These are phyloP conservation scores for Umbilicus rupestris DNA, from an alignment of 164 flowering plant species.

Conservation along the genomic window DNA sequence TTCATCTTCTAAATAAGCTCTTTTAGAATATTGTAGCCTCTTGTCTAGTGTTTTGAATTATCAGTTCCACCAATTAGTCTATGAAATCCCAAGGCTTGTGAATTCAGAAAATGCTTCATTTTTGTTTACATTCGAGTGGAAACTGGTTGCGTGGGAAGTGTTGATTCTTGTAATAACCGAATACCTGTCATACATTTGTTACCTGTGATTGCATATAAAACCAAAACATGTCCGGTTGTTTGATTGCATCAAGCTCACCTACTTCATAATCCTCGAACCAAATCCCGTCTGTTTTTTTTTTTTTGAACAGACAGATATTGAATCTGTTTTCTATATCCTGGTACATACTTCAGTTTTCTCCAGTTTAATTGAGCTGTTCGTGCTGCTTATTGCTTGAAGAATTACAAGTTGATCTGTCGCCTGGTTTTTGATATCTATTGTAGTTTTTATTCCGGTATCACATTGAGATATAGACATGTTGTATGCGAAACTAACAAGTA, in stretches of 20 bases:
- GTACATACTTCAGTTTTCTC: too few species aligned
- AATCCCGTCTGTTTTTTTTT: neutral
- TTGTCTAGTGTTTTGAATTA: too few species aligned
- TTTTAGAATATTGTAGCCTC: too few species aligned
- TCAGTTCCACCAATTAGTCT: too few species aligned
- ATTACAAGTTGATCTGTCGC: neutral
- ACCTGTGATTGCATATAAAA: neutral
- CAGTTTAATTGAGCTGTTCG: too few species aligned
- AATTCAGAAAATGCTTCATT: neutral
- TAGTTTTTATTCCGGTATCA: too few species aligned
- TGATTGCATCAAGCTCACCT: neutral
- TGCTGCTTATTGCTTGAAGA: neutral
- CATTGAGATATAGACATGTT: neutral
- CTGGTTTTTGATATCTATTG: too few species aligned
- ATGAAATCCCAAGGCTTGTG: too few species aligned
- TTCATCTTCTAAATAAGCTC: constrained; percentile 5
- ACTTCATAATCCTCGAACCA: neutral
- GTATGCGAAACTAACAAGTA: too few species aligned
- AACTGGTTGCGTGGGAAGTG: neutral
- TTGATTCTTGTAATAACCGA: neutral
- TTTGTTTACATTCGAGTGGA: neutral
- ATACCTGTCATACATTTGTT: neutral
- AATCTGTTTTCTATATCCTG: neutral
- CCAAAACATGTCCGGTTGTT: neutral
- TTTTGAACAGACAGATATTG: neutral